Conservation (phyloP, 805 yeast genomes). For the Kuraishia cidri region DNA sequence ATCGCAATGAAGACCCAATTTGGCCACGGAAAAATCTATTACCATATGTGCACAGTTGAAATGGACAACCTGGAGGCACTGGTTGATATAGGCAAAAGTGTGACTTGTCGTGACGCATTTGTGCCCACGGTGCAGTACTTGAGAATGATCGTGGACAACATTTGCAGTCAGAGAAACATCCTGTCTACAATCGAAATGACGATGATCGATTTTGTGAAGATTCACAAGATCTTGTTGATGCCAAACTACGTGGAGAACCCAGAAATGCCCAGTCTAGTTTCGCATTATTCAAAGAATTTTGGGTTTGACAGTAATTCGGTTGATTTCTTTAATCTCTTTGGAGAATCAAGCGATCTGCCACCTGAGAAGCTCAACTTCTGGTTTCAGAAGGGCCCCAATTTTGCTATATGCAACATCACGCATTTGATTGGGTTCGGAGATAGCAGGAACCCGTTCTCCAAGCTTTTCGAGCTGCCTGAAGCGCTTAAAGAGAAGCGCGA, state of each 20-base stretch:
- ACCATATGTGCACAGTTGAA: slow-evolving; percentile 84
- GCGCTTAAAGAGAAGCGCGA: slow-evolving; percentile 65
- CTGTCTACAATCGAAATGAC: slow-evolving; percentile 52
- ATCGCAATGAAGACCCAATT: slow-evolving; percentile 64
- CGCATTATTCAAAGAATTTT: slow-evolving; percentile 56
- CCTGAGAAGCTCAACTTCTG: slow-evolving; percentile 54
- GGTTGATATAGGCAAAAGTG: slow-evolving; percentile 72
- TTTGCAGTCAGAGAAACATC: slow-evolving; percentile 54
- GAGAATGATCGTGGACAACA: slow-evolving; percentile 70
- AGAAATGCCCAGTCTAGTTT: slow-evolving; percentile 50
- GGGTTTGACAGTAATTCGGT: slow-evolving; percentile 59
- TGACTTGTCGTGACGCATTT: slow-evolving; percentile 73
- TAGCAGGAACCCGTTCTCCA: slow-evolving; percentile 67
- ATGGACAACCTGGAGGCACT: slow-evolving; percentile 69
- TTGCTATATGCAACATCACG: slow-evolving; percentile 68
- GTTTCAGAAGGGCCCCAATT: slow-evolving; percentile 68
- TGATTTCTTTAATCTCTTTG: slow-evolving; percentile 44
- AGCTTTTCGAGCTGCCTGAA: slow-evolving; percentile 62
- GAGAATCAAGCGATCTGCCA: slow-evolving; percentile 10
- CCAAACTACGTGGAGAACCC: slow-evolving; percentile 46
- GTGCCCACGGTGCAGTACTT: slow-evolving; percentile 77
- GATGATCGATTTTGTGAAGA: slow-evolving; percentile 53
- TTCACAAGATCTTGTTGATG: slow-evolving; percentile 57
- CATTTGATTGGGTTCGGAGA: slow-evolving; percentile 77
- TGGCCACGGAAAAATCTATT: slow-evolving; percentile 81